A percentile compares a stretch with the other conserved stretches of the same genome.
These are phyloP conservation scores for Firmiana major DNA, from an alignment of 345 rosid genomes.

Conservation along the genomic window DNA sequence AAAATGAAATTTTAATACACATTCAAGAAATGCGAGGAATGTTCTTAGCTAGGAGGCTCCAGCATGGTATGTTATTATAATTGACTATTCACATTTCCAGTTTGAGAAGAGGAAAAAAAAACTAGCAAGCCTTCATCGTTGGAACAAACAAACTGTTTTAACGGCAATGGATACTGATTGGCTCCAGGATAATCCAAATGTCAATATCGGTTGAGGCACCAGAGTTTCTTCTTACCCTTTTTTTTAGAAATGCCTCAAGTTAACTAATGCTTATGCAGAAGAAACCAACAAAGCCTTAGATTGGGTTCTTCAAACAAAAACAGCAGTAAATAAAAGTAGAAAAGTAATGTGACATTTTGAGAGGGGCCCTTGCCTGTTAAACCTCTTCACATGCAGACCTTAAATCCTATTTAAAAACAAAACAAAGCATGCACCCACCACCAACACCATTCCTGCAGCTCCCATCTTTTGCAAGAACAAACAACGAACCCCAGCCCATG, in stretches of 20 bases:
- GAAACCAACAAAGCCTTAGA: neutral
- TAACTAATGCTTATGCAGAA: neutral
- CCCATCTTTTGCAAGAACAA: neutral
- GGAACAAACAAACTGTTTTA: no score
- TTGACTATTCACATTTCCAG: no score
- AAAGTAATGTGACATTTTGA: neutral
- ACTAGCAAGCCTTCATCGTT: no score
- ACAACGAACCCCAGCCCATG: constrained; percentile 22
- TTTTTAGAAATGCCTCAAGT: neutral
- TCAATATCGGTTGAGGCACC: no score
- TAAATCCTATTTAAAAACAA: neutral
- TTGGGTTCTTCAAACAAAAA: neutral
- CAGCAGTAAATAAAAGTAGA: neutral
- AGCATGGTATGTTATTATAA: no score
- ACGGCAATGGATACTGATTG: no score
- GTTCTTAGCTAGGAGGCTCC: no score
- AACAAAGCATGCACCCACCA: neutral
- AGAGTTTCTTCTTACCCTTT: neutral
- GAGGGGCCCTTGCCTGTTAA: neutral
- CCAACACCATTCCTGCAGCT: neutral
- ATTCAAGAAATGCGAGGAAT: no score
- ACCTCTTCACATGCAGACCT: neutral
- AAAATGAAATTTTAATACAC: no score
- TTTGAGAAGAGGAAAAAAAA: no score
- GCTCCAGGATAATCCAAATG: no score